A percentile compares a stretch with the other conserved stretches of the same genome.
These are phyloP conservation scores for Petrea volubilis DNA, from an alignment of 257 asterid genomes.

Conservation along the genomic window DNA sequence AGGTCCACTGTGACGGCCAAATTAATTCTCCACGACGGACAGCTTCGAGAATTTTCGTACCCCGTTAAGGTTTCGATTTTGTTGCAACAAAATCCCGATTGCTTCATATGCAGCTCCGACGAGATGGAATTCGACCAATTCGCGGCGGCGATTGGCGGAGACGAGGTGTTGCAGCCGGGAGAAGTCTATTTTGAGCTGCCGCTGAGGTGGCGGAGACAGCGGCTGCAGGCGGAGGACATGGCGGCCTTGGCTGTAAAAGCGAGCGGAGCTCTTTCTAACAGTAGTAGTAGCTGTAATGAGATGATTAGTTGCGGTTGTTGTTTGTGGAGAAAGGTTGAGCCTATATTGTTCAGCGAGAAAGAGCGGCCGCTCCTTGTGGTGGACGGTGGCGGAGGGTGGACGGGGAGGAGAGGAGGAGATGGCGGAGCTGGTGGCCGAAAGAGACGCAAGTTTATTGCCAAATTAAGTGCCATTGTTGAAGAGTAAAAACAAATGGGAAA, in stretches of 20 bases:
- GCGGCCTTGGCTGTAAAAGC: constrained; percentile 80
- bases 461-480: constrained; percentile 57
- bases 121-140: constrained; percentile 68
- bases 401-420: constrained; percentile 11
- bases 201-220: constrained; percentile 42
- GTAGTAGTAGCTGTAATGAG: constrained; percentile 26
- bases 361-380: constrained; percentile 35
- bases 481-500: constrained; percentile 26
- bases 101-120: constrained; percentile 77
- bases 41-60: constrained; percentile 61
- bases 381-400: constrained; percentile 21
- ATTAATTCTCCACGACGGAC: constrained; percentile 56
- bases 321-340: constrained; percentile 20
- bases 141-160: constrained; percentile 45
- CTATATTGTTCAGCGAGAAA: constrained; percentile 25
- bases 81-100: constrained; percentile 42
- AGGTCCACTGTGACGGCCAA: constrained; percentile 57
- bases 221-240: constrained; percentile 74
- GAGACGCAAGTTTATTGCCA: constrained; percentile 47
- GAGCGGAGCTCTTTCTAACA: constrained; percentile 49
- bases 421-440: constrained; percentile 32
- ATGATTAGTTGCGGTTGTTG: constrained; percentile 33
- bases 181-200: constrained; percentile 80
- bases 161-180: constrained; percentile 62
- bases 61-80: constrained; percentile 60